phyloP scores from a whole-genome alignment of 1,284 basidiomycete genomes.

The Heliocybe sulcata region DNA sequence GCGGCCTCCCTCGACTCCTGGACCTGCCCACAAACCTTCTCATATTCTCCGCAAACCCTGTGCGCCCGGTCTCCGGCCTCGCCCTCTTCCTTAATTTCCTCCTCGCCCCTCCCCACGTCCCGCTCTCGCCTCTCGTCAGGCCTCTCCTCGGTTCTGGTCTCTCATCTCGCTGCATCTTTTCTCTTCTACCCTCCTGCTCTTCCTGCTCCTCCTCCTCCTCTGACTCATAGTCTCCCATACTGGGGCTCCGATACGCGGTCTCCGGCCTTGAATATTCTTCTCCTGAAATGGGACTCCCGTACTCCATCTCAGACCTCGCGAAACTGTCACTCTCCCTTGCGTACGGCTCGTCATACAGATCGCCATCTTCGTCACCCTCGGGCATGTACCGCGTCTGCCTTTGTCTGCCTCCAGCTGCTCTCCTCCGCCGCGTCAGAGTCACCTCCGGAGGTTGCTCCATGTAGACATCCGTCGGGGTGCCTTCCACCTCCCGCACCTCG shows the following conservation, averaged over 20 bases:
- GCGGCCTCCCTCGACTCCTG: background rate
- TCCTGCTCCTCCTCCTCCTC: background rate
- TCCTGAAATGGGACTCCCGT: no score
- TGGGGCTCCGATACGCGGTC: no score
- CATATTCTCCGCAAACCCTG: background rate
- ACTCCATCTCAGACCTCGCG: no score
- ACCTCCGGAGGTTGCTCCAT: background rate
- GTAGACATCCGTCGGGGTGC: background rate
- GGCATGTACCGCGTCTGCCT: no score
- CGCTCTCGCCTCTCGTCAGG: background rate
- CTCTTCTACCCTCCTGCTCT: no score
- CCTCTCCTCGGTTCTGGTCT: background rate
- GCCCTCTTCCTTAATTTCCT: background rate
- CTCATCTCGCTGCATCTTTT: background rate
- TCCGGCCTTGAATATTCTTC: no score
- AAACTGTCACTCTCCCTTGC: no score
- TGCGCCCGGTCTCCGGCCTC: background rate
- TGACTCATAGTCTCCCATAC: background rate
- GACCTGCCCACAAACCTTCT: background rate
- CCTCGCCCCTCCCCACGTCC: background rate
- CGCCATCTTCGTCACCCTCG: no score
- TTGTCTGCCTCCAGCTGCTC: no score
- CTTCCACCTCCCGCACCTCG: background rate
- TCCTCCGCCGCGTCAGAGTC: no score
- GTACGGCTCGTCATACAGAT: no score